These are phyloP conservation scores for Umbelopsis isabellina DNA, from an alignment of 192 early-diverging fungal species.

Conservation along the genomic window DNA sequence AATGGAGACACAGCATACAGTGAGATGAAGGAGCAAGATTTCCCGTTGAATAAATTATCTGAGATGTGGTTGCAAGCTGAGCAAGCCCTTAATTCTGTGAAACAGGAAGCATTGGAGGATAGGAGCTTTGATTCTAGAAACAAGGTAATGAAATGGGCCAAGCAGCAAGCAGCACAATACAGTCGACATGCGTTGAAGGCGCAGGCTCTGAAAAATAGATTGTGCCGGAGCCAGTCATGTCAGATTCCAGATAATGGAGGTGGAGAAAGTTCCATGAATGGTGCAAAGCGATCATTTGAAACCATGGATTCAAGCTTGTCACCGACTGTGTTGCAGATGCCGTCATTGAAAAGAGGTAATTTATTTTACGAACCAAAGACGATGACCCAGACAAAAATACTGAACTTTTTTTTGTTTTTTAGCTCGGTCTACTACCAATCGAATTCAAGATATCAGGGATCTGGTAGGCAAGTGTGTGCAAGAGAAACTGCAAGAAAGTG, in stretches of 20 bases:
- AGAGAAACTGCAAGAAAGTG: neutral
- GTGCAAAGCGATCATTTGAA: neutral
- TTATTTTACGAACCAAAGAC: neutral
- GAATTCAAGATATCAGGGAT: conserved; percentile 1
- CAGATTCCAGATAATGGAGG: neutral
- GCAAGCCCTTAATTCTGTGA: neutral
- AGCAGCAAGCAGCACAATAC: neutral
- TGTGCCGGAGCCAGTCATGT: neutral
- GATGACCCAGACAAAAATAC: neutral
- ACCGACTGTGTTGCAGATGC: neutral
- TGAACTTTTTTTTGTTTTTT: neutral
- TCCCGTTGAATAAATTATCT: neutral
- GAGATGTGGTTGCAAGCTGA: conserved; percentile 1
- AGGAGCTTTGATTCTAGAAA: neutral
- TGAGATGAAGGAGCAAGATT: neutral
- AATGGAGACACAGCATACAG: neutral
- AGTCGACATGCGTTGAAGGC: neutral
- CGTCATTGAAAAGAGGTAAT: conserved; percentile 7
- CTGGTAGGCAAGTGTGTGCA: neutral
- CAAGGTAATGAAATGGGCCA: neutral
- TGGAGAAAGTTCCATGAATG: too few species aligned
- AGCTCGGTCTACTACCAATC: neutral
- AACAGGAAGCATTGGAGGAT: neutral
- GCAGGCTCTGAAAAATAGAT: neutral
- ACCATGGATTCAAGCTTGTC: neutral